phyloP scores from a whole-genome alignment of 345 rosid species.

The Barbarea vulgaris region DNA sequence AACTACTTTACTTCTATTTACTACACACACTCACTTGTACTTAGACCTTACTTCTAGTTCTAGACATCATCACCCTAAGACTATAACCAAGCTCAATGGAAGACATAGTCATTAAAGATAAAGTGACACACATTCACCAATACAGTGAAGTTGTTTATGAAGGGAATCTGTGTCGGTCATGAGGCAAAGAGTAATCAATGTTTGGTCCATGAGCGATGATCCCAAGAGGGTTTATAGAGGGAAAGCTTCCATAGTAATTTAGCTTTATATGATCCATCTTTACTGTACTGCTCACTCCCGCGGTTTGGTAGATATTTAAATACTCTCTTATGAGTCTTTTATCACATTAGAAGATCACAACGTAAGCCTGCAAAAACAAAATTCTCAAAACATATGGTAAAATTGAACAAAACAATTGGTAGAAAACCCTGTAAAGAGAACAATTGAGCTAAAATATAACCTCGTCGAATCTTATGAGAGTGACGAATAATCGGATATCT shows the following conservation, averaged over 20 bases:
- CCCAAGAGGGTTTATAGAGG: constrained; percentile 61
- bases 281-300: constrained; percentile 56
- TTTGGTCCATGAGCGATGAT: constrained; percentile 65
- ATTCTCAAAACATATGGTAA: neutral
- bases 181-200: constrained; percentile 56
- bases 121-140: neutral
- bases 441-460: no score
- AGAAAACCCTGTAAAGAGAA: no score
- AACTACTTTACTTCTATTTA: no score
- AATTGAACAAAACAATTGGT: neutral
- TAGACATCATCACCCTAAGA: no score
- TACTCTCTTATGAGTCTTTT: constrained; percentile 66
- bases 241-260: constrained; percentile 73
- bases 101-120: no score
- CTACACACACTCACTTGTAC: no score
- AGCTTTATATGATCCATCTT: constrained; percentile 69
- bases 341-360: constrained; percentile 77
- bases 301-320: constrained; percentile 56
- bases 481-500: no score
- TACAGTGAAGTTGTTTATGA: neutral
- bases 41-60: no score
- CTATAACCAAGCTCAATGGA: no score
- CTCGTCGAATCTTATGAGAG: no score
- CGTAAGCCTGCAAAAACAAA: constrained; percentile 64
- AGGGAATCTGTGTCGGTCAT: constrained; percentile 54